A percentile compares a stretch with the other conserved stretches of the same genome.
phyloP scores from a whole-genome alignment of 768 basidiomycete species.

The Psilocybe azurescens region DNA sequence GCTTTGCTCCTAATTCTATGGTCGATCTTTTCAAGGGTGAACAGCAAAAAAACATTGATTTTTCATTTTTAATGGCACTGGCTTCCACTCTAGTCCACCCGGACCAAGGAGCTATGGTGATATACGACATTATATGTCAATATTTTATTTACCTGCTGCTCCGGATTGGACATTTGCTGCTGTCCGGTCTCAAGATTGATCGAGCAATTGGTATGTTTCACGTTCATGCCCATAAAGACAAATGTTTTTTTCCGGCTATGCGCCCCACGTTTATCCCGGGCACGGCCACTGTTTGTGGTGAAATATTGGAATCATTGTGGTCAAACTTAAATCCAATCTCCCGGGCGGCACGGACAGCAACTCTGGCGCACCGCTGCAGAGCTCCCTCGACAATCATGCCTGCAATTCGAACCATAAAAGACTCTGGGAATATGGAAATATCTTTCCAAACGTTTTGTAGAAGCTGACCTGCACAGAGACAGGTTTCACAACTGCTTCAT shows the following conservation, averaged over 20 bases:
- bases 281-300: conserved; percentile 10
- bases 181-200: conserved; percentile 4
- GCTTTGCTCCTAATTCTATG: conserved; percentile 20
- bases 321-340: conserved; percentile 20
- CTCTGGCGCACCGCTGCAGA: conserved; percentile 19
- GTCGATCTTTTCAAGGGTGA: conserved; percentile 25
- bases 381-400: conserved; percentile 28
- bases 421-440: conserved; percentile 15
- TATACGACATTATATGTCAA: conserved; percentile 7
- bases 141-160: not conserved
- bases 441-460: not conserved
- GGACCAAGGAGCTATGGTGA: conserved; percentile 10
- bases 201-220: conserved; percentile 30
- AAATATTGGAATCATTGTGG: conserved; percentile 29
- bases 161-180: not conserved
- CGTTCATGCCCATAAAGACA: conserved; percentile 28
- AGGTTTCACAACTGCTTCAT: not conserved
- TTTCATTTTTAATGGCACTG: conserved; percentile 12
- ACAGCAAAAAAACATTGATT: conserved; percentile 32
- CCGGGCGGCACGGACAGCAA: conserved; percentile 13
- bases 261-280: conserved; percentile 20
- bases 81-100: conserved; percentile 10
- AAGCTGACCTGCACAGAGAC: not conserved
- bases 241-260: conserved; percentile 33
- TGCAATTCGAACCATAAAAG: conserved; percentile 31